Base-by-base conservation (phyloP, 768 basidiomycete genomes). In the Tulasnella sp. region DNA sequence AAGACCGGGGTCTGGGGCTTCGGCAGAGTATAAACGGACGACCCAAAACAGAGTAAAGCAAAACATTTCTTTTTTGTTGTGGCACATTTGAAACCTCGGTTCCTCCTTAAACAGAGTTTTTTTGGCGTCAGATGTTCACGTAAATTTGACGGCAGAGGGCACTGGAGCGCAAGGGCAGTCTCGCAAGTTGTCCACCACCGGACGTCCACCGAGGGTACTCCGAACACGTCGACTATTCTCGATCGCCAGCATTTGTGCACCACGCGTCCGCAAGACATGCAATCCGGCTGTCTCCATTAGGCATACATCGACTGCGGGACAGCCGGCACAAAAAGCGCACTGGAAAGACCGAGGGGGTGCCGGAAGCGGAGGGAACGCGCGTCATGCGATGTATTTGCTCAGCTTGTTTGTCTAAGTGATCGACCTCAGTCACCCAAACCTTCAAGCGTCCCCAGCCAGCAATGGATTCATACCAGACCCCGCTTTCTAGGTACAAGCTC, bases 391-490 rank as follows among this genome's bases (percentile, higher is more conserved):
- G 52, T 29, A 29, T 29, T 2, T 59, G 4, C 29, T 4, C 11
- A 5, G 1, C 34, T 3, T n/a, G 40, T 37, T 66, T 66, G 22
- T 37, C 36, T 36, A 66, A 3, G 1, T 32, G 2, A n/a, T 29
- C 52, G 16, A 29, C 5, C 52, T 59, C 52, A 59, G 52, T 59
- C 52, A 59, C 52, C 52, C 52, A n/a, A 59, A 59, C 52, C 52
- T 59, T 59, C 52, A 66, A 36, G 7, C 22, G 7, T 62, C 62
- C 22, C 7, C 35, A 66, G 35, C 35, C 64, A 36, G 34, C 64
- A 5, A 76, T 75, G 75, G 73, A 91, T 76, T 88, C 86, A 0
- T 93, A 93, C 75, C 91, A 92, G 77, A 91, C 90, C 1, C 91
- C 91, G 3, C 85, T 93, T 40, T 87, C 91, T 26, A 92, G 90